These are phyloP conservation scores for Schizophyllum amplum DNA, from an alignment of 1,284 basidiomycete species.

Conservation along the genomic window DNA sequence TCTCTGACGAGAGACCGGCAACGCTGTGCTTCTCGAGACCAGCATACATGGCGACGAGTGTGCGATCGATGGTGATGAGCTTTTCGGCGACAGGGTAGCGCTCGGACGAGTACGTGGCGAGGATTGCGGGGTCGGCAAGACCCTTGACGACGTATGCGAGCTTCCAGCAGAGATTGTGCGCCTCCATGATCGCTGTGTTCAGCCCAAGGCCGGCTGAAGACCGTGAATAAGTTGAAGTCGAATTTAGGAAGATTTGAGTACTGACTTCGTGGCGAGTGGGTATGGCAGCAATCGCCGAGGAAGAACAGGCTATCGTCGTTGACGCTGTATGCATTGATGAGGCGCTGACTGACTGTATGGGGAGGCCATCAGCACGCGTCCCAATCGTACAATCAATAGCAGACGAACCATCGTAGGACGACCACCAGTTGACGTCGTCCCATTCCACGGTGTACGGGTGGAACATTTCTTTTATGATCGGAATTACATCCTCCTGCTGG, in stretches of 20 bases:
- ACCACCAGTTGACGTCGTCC: conserved; percentile 4
- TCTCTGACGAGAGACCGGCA: background rate
- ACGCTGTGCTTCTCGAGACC: background rate
- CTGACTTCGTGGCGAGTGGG: conserved; percentile 1
- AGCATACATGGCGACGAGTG: background rate
- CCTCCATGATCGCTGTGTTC: conserved; percentile 2
- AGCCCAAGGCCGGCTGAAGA: conserved; percentile 5
- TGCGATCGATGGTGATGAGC: conserved; percentile 1
- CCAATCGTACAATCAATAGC: no score
- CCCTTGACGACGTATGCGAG: background rate
- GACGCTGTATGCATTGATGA: conserved; percentile 1
- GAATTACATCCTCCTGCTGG: background rate
- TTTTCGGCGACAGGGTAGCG: background rate
- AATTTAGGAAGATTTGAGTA: background rate
- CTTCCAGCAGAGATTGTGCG: conserved; percentile 2
- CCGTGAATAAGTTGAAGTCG: no score
- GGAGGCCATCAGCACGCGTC: no score
- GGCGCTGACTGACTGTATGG: conserved; percentile 3
- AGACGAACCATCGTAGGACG: conserved; percentile 1
- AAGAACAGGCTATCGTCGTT: conserved; percentile 2
- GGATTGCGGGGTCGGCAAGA: background rate
- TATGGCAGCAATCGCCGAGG: conserved; percentile 4
- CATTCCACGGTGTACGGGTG: conserved; percentile 1
- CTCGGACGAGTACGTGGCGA: background rate
- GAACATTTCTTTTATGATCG: conserved; percentile 1